A percentile compares a stretch with the other conserved stretches of the same genome.
phyloP scores from a whole-genome alignment of 768 basidiomycete species.

The Lanmaoa pseudosensibilis region DNA sequence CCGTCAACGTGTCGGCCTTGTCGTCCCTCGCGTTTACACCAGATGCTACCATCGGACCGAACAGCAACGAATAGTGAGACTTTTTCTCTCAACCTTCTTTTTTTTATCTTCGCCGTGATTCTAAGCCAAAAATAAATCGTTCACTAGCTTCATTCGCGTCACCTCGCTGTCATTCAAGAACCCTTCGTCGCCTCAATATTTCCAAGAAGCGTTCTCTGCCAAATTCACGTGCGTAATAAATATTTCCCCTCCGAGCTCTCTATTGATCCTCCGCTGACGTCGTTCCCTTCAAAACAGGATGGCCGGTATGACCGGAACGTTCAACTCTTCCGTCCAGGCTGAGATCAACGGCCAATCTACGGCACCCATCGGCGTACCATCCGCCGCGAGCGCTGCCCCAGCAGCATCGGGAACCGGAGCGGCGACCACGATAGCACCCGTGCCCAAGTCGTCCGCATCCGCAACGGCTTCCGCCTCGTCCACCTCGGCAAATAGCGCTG shows the following conservation, averaged over 20 bases:
- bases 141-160: slow-evolving; percentile 72
- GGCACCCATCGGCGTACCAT: slow-evolving; percentile 50
- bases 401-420: slow-evolving; percentile 21
- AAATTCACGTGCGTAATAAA: slow-evolving; percentile 60
- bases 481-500: slow-evolving; percentile 18
- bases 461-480: neutral
- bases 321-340: slow-evolving; percentile 52
- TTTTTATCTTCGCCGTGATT: neutral
- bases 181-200: slow-evolving; percentile 50
- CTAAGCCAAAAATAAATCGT: neutral
- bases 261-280: neutral
- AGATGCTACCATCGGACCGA: slow-evolving; percentile 52
- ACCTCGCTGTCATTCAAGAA: slow-evolving; percentile 60
- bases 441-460: neutral
- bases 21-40: slow-evolving; percentile 52
- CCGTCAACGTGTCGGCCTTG: slow-evolving; percentile 52
- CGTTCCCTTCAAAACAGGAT: slow-evolving; percentile 42
- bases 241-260: neutral
- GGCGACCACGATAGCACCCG: neutral
- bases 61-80: slow-evolving; percentile 55
- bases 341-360: slow-evolving; percentile 64
- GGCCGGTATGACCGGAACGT: slow-evolving; percentile 68
- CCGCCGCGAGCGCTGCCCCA: slow-evolving; percentile 18
- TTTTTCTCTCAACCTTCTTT: no score
- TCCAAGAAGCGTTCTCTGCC: slow-evolving; percentile 73